Conservation (phyloP, 805 yeast species). For the Metschnikowia amazonensis region DNA sequence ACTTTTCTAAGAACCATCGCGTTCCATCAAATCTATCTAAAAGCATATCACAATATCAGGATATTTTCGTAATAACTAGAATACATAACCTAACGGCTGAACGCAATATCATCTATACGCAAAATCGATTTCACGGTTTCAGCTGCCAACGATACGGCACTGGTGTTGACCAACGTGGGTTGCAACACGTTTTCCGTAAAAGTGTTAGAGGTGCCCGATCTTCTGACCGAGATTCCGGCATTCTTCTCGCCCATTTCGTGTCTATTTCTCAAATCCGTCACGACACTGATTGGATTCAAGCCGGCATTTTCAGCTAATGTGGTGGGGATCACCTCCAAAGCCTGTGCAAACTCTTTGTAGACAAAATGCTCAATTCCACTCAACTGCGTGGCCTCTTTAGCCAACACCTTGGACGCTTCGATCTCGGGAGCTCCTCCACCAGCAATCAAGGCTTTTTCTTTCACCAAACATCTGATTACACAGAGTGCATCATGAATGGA, state of each 20-base stretch:
- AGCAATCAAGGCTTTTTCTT: conserved; percentile 85
- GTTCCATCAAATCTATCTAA: conserved; percentile 65
- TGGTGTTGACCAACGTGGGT: conserved; percentile 90
- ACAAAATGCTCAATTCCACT: conserved; percentile 88
- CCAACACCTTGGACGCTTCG: conserved; percentile 73
- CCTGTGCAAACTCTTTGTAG: conserved; percentile 87
- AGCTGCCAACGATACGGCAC: conserved; percentile 91
- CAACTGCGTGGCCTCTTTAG: conserved; percentile 65
- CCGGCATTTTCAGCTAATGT: conserved; percentile 96
- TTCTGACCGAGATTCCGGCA: conserved; percentile 94
- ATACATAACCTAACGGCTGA: conserved; percentile 28
- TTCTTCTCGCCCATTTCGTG: conserved; percentile 88
- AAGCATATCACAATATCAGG: not conserved
- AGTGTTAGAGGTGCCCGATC: conserved; percentile 89
- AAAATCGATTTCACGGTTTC: conserved; percentile 94
- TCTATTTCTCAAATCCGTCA: conserved; percentile 84
- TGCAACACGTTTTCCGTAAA: conserved; percentile 92
- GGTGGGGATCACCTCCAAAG: conserved; percentile 88
- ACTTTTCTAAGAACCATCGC: no score
- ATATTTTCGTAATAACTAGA: not conserved
- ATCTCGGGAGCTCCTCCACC: conserved; percentile 99
- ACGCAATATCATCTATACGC: conserved; percentile 95
- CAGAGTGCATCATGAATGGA: conserved; percentile 96
- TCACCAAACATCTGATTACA: conserved; percentile 83
- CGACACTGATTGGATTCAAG: conserved; percentile 82